Percentiles rank a stretch among this genome's conserved stretches.
phyloP scores from a whole-genome alignment of 345 rosid genomes.

The Arabidopsis arenosa region DNA sequence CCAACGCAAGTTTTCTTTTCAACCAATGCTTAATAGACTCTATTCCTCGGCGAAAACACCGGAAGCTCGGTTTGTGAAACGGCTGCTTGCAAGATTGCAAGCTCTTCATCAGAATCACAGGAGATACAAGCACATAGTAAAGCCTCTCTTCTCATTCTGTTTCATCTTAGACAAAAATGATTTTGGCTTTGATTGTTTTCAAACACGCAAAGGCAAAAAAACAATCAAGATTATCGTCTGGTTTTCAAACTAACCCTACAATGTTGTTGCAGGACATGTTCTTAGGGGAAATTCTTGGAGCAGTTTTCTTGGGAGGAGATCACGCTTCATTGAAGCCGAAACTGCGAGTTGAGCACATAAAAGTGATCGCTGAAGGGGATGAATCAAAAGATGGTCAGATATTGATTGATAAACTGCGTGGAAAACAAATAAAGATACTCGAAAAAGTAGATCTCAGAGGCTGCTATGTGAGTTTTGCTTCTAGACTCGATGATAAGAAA shows the following conservation, averaged over 20 bases:
- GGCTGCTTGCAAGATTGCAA: constrained; percentile 58
- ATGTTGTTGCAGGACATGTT: constrained; percentile 62
- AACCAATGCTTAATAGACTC: constrained; percentile 46
- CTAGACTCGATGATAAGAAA: constrained; percentile 50
- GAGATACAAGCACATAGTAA: constrained; percentile 74
- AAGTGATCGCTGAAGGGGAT: constrained; percentile 60
- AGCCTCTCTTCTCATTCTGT: constrained; percentile 5
- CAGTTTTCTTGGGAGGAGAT: constrained; percentile 56
- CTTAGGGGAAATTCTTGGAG: constrained; percentile 85
- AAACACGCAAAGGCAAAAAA: neutral
- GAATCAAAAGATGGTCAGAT: constrained; percentile 66
- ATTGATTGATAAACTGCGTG: constrained; percentile 47
- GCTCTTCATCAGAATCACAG: constrained; percentile 52
- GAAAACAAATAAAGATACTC: too few species aligned
- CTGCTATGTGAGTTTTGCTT: constrained; percentile 53
- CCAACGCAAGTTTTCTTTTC: constrained; percentile 62
- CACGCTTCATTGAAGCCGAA: constrained; percentile 51
- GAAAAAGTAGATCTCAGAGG: constrained; percentile 16
- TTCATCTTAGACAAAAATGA: neutral
- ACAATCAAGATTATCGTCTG: neutral
- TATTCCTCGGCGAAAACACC: constrained; percentile 50
- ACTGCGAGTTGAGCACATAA: constrained; percentile 49
- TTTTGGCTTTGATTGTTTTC: neutral
- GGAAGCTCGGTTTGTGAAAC: constrained; percentile 58
- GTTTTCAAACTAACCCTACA: constrained; percentile 13